Evolutionary conservation across 306 rosid species (phyloP).

Genomic region (Dalbergia cochinchinensis): DNA sequence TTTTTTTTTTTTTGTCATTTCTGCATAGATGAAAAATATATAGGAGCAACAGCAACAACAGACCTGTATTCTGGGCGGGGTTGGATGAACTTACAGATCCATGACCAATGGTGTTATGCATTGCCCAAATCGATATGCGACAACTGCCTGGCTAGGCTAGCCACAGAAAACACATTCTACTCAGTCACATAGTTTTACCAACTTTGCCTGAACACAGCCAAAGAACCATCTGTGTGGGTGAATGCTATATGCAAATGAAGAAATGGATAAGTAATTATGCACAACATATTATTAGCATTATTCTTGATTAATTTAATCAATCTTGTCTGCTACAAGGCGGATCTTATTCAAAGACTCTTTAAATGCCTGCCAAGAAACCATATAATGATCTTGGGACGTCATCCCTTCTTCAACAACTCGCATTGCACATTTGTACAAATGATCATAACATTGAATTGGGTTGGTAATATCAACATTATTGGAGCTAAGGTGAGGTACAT

Average conservation of each 20-base stretch:
- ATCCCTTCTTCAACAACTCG: constrained; percentile 92
- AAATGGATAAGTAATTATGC: constrained; percentile 38
- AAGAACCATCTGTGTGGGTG: not conserved
- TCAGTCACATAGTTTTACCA: not conserved
- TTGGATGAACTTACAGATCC: constrained; percentile 25
- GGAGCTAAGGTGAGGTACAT: constrained; percentile 72
- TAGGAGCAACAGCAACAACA: not conserved
- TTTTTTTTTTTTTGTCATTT: not conserved
- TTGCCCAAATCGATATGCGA: not conserved
- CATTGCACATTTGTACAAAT: constrained; percentile 90
- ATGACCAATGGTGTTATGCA: constrained; percentile 5
- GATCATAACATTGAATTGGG: constrained; percentile 96
- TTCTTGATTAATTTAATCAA: constrained; percentile 52
- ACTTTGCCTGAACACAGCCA: not conserved
- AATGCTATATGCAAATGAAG: constrained; percentile 19
- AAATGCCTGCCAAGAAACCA: constrained; percentile 91
- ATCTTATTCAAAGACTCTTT: constrained; percentile 89
- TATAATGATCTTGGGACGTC: constrained; percentile 84
- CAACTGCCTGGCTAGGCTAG: not conserved
- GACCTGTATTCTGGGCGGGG: not conserved
- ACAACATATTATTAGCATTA: constrained; percentile 44
- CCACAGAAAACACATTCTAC: not conserved
- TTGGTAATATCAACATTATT: constrained; percentile 78
- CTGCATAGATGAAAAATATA: not conserved
- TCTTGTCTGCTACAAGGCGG: constrained; percentile 76